These are phyloP conservation scores for Globisporangium nagaii DNA, from an alignment of 352 stramenopile genomes.

Conservation along the genomic window DNA sequence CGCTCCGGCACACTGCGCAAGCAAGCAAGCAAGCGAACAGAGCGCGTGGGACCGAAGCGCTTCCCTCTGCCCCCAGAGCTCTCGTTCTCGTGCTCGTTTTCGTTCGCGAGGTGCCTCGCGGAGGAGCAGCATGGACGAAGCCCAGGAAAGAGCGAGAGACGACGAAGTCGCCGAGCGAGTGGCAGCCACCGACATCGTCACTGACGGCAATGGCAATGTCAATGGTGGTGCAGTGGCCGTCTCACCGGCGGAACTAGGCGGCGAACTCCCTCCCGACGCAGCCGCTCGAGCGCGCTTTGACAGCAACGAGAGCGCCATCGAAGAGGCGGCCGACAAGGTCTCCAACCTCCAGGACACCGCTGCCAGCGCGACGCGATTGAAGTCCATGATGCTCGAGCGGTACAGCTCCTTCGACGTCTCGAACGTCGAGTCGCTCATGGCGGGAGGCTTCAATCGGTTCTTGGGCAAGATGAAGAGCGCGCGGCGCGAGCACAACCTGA, in stretches of 20 bases:
- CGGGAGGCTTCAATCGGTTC: conserved; percentile 51
- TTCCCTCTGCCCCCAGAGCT: too few species aligned
- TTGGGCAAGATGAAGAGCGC: conserved; percentile 35
- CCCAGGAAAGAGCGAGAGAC: too few species aligned
- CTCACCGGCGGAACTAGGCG: background rate
- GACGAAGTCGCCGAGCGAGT: too few species aligned
- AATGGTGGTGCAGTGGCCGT: too few species aligned
- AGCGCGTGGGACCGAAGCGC: too few species aligned
- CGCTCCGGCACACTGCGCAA: too few species aligned
- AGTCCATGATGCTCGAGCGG: conserved; percentile 17
- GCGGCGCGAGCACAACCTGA: conserved; percentile 43
- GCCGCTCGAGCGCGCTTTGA: background rate
- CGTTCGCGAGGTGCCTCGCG: too few species aligned
- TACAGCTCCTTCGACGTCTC: conserved; percentile 37
- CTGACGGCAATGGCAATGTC: background rate
- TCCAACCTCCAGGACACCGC: background rate
- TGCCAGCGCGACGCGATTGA: background rate
- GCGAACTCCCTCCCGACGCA: too few species aligned
- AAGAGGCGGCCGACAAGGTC: background rate
- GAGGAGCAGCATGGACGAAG: too few species aligned
- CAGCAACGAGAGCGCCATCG: background rate
- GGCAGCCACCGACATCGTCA: conserved; percentile 5
- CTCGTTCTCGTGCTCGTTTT: too few species aligned
- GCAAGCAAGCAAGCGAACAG: too few species aligned
- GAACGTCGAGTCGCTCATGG: conserved; percentile 51